Evolutionary conservation across 176 grass and related monocot genomes (phyloP), one percentile per base, ranked within the genome.

Genomic region (Leersia perrieri): DNA sequence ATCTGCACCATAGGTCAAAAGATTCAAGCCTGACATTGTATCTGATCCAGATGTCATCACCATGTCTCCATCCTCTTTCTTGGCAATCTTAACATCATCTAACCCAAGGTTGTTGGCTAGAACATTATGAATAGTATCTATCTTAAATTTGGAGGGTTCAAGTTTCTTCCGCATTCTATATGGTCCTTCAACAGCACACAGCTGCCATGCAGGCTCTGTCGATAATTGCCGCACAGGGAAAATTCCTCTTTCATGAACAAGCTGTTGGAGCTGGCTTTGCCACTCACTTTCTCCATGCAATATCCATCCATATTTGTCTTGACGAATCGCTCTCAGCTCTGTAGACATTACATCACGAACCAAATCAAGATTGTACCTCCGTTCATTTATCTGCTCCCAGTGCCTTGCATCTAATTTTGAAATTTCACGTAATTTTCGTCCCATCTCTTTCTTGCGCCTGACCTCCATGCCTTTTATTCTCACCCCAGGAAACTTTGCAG

Each of bases 281-380:
- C 97, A 99, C 72, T 99, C 97, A 58, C 90, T 95, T 90, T 99
- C 97, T 75, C 89, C 93, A 86, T 99, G 97, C 64, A 99, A 86
- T 75, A 99, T 92, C 97, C 97, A 99, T 42, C 97, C 97, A 73
- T 96, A 99, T 87, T 99, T 99, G 74, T 99, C 97, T 78, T 99
- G 97, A 57, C 93, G 90, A 85, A 99, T 93, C 73, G 88, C 83
- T 69, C 93, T 96, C 55, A 99, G 93, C 55, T 95, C 71, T 71
- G 97, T 96, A 27, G 97, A 99, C 97, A 99, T 95, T 60, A 86
- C 66, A 88, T 99, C 92, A 75, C 97, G 93, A 81, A 91, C 84
- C 47, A 87, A 87, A 80, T 99, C 92, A 70, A 99, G 93, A 87
- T 74, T 88, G 69, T 91, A 82, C 44, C 97, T 89, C 73, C 91